These are phyloP conservation scores for Neurospora sp. DNA, from an alignment of 495 filamentous ascomycete genomes.

Conservation along the genomic window DNA sequence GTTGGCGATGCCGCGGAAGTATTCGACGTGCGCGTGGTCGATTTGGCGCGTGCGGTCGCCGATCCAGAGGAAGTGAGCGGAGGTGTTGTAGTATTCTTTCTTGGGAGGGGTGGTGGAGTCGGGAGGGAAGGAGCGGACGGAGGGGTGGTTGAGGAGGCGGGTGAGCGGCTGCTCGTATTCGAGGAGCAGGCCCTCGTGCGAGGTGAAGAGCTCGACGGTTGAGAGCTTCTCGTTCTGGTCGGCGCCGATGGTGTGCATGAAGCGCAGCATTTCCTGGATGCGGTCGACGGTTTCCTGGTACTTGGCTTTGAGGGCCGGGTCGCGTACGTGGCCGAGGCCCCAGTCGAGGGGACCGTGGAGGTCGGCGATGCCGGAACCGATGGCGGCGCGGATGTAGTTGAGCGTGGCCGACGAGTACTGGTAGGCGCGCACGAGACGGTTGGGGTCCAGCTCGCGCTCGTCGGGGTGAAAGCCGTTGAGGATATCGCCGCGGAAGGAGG, in stretches of 20 bases:
- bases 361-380: slow-evolving; percentile 85
- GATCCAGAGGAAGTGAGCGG: slow-evolving; percentile 97
- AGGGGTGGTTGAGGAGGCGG: slow-evolving; percentile 58
- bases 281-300: slow-evolving; percentile 75
- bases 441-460: slow-evolving; percentile 69
- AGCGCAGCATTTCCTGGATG: slow-evolving; percentile 82
- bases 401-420: slow-evolving; percentile 89
- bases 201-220: slow-evolving; percentile 92
- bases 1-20: slow-evolving; percentile 91
- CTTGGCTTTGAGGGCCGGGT: slow-evolving; percentile 68
- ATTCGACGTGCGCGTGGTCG: slow-evolving; percentile 88
- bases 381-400: slow-evolving; percentile 78
- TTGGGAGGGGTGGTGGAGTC: slow-evolving; percentile 9
- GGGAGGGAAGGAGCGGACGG: slow-evolving; percentile 3
- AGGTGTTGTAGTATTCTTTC: slow-evolving; percentile 72
- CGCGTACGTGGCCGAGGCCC: slow-evolving; percentile 86
- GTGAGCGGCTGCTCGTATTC: slow-evolving; percentile 91
- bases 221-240: slow-evolving; percentile 75
- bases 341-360: slow-evolving; percentile 90
- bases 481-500: slow-evolving; percentile 89
- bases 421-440: slow-evolving; percentile 79
- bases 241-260: slow-evolving; percentile 92
- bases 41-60: slow-evolving; percentile 92
- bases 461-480: slow-evolving; percentile 74
- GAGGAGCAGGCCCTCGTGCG: slow-evolving; percentile 86